Conservation (phyloP, 2,329 filamentous ascomycete genomes). For the Gyromitra esculenta region DNA sequence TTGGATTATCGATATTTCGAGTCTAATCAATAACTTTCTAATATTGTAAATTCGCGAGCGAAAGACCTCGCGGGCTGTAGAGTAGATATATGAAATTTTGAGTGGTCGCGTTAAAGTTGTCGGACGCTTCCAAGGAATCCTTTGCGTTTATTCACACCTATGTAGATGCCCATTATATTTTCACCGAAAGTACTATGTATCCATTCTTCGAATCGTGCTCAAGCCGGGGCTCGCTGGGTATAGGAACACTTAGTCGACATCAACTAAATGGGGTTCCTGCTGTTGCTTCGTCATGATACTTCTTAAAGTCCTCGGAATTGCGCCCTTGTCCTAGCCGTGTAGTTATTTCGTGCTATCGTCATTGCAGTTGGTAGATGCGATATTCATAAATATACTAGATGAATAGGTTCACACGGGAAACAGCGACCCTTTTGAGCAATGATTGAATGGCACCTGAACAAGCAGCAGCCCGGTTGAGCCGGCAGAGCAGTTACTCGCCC, state of each 20-base stretch:
- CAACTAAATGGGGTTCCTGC: background rate
- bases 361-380: background rate
- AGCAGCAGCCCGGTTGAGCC: constrained; percentile 4
- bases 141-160: background rate
- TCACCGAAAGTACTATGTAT: background rate
- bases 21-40: background rate
- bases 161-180: background rate
- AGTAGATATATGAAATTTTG: no score
- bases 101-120: background rate
- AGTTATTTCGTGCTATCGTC: background rate
- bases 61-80: no score
- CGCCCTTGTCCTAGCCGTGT: background rate
- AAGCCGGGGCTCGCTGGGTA: background rate
- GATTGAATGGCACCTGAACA: background rate
- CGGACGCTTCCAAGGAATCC: background rate
- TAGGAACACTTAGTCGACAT: background rate
- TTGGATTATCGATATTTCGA: background rate
- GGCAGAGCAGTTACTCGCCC: background rate
- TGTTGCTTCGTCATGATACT: background rate
- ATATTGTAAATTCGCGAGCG: background rate
- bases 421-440: constrained; percentile 11
- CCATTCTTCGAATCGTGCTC: background rate
- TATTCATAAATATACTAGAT: background rate
- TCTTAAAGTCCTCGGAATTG: background rate
- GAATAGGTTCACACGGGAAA: background rate